Percentiles rank a stretch among this genome's conserved stretches.
Evolutionary conservation across 345 rosid genomes (phyloP).

Genomic region (Pistacia atlantica): DNA sequence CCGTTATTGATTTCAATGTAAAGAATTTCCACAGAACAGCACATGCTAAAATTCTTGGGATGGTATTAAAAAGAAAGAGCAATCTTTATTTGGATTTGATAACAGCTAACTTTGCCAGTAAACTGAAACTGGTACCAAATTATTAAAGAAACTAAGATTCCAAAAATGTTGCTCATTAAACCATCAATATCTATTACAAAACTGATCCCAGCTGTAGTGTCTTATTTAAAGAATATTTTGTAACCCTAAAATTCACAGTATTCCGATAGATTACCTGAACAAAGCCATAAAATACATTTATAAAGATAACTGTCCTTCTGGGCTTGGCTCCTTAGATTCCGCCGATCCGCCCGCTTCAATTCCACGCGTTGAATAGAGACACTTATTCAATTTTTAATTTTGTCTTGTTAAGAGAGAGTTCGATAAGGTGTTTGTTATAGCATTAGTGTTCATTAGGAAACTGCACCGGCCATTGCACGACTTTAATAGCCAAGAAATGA

Average conservation of each 20-base stretch:
- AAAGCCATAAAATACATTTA: conserved; percentile 24
- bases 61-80: not conserved
- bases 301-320: not conserved
- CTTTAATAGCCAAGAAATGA: not conserved
- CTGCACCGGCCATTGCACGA: conserved; percentile 48
- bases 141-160: not conserved
- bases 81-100: conserved; percentile 1
- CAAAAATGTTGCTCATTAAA: not conserved
- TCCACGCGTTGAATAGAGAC: conserved; percentile 28
- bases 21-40: not conserved
- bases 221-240: conserved; percentile 11
- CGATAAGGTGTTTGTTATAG: not conserved
- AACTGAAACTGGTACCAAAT: not conserved
- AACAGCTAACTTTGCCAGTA: conserved; percentile 2
- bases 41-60: conserved; percentile 5
- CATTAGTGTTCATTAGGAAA: not conserved
- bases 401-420: not conserved
- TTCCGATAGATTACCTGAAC: conserved; percentile 32
- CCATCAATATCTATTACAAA: not conserved
- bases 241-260: not conserved
- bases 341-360: conserved; percentile 27
- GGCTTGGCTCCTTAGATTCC: conserved; percentile 34
- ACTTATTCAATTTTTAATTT: not conserved
- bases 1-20: not conserved
- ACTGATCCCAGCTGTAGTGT: conserved; percentile 20